Evolutionary conservation across 352 stramenopile genomes (phyloP).

Genomic region (Phytophthora pluvialis): DNA sequence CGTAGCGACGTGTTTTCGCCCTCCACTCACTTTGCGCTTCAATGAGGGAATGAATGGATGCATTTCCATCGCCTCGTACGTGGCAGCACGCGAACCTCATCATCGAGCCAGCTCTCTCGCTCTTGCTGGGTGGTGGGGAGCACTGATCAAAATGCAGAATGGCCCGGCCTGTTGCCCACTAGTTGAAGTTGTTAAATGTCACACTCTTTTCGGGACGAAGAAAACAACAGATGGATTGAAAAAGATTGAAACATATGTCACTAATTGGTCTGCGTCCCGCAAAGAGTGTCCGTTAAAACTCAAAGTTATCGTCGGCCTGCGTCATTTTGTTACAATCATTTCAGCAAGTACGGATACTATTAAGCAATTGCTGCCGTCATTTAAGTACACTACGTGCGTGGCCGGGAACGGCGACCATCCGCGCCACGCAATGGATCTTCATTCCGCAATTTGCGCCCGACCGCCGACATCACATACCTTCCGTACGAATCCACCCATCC

Average conservation of each 20-base stretch:
- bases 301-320: conserved; percentile 8
- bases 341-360: background rate
- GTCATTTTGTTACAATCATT: conserved; percentile 14
- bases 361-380: conserved; percentile 1
- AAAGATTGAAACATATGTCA: background rate
- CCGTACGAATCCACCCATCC: too few relatives aligned
- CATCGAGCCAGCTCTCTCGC: conserved; percentile 13
- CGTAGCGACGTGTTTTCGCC: too few relatives aligned
- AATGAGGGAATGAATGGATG: conserved; percentile 8
- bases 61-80: conserved; percentile 8
- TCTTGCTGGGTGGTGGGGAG: conserved; percentile 21
- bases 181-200: conserved; percentile 11
- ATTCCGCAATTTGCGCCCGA: conserved; percentile 30
- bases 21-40: conserved; percentile 12
- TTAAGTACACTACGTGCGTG: conserved; percentile 9
- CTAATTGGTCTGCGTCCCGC: background rate
- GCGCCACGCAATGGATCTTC: too few relatives aligned
- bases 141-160: conserved; percentile 6
- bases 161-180: background rate
- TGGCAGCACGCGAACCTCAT: background rate
- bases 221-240: background rate
- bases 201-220: conserved; percentile 3
- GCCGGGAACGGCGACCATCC: too few relatives aligned
- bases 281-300: conserved; percentile 1
- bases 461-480: too few relatives aligned